Evolutionary conservation across 768 basidiomycete genomes (phyloP).

Genomic region (Cubamyces sp.): DNA sequence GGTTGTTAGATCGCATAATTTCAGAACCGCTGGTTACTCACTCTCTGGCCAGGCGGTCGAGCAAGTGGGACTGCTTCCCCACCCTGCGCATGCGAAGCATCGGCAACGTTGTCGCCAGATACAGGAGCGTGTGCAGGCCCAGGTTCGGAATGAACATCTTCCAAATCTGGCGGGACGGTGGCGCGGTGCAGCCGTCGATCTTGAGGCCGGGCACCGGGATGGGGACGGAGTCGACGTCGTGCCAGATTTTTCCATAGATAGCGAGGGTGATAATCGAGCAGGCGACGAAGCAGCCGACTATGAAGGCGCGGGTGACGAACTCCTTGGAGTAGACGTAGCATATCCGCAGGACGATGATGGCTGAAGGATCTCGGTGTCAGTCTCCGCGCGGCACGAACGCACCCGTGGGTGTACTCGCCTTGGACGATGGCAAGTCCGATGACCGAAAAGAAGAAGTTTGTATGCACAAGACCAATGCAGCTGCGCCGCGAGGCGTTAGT

Average conservation of each 20-base stretch:
- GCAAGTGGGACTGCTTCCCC: conserved; percentile 19
- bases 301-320: conserved; percentile 12
- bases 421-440: conserved; percentile 19
- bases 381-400: background rate
- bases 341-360: conserved; percentile 29
- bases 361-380: background rate
- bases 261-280: conserved; percentile 4
- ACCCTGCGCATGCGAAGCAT: conserved; percentile 10
- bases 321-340: conserved; percentile 28
- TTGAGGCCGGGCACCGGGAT: conserved; percentile 17
- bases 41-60: conserved; percentile 25
- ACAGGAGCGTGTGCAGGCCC: conserved; percentile 26
- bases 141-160: conserved; percentile 25
- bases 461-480: conserved; percentile 12
- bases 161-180: conserved; percentile 24
- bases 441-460: conserved; percentile 18
- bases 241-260: conserved; percentile 16
- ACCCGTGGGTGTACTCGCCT: conserved; percentile 9
- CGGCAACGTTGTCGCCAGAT: conserved; percentile 25
- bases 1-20: background rate
- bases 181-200: conserved; percentile 23
- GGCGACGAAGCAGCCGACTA: conserved; percentile 20
- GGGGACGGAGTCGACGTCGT: conserved; percentile 9
- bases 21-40: background rate
- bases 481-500: background rate